These are phyloP conservation scores for Aureococcus anophagefferens DNA, from an alignment of 108 stramenopile genomes.

Conservation along the genomic window DNA sequence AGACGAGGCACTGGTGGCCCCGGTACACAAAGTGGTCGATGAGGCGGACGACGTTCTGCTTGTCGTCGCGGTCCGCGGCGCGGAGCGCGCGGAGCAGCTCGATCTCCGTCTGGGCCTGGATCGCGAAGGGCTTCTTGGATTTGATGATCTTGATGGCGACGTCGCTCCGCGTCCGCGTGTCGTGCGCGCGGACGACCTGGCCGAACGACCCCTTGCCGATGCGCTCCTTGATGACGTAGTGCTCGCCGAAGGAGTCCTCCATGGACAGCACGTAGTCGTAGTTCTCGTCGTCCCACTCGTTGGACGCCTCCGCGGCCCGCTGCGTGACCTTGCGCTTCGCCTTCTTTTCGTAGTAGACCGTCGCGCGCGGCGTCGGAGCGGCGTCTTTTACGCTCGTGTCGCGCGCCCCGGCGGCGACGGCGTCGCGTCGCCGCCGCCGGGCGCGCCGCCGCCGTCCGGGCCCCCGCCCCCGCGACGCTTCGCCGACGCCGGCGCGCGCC, in stretches of 20 bases:
- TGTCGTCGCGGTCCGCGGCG: constrained; percentile 24
- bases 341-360: constrained; percentile 71
- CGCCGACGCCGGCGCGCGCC: background rate
- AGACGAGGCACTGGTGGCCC: constrained; percentile 86
- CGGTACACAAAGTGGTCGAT: constrained; percentile 78
- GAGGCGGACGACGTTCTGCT: constrained; percentile 64
- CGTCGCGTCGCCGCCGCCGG: too few species aligned
- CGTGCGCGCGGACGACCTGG: constrained; percentile 78
- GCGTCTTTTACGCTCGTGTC: too few species aligned
- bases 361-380: background rate
- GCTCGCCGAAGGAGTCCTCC: constrained; percentile 65
- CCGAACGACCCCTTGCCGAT: constrained; percentile 96
- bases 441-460: too few species aligned
- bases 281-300: constrained; percentile 96
- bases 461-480: too few species aligned
- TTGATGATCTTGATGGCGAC: constrained; percentile 99
- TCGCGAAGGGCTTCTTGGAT: constrained; percentile 82
- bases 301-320: background rate
- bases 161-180: constrained; percentile 53
- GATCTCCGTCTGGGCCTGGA: constrained; percentile 96
- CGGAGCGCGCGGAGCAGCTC: constrained; percentile 55
- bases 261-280: constrained; percentile 82
- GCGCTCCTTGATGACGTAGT: constrained; percentile 78
- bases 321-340: background rate
- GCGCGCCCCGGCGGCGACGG: too few species aligned